Evolutionary conservation across 176 grass and related monocot genomes (phyloP), one percentile per base, ranked within the genome.

Genomic region (Carex littledalei): DNA sequence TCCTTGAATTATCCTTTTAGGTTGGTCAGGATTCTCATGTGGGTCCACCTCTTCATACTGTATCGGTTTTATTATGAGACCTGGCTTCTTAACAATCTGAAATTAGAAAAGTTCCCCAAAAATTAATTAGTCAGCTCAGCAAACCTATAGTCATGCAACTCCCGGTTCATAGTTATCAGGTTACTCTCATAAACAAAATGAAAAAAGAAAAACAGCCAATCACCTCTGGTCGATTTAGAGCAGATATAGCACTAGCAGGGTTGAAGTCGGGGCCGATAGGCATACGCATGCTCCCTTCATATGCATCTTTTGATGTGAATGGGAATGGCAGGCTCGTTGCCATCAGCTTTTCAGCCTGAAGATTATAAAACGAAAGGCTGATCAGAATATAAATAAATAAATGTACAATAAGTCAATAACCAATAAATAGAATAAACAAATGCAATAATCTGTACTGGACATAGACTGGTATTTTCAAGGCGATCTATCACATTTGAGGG

Each of bases 201-300:
- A 47, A 67, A 71, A 68, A 82, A 76, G 3, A 13, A n/a, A 58
- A 39, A 8, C 26, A 18, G 41, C 63, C 57, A 93, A 88, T 94
- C n/a, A 99, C 96, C 79, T 87, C 91, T 9, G 96, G 96, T 78
- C 93, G 87, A 89, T 86, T 99, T 41, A 99, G 90, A 80, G 96
- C 89, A 56, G 81, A 80, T 59, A 93, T 84, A 18, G 91, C 88
- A 84, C 87, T 89, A 52, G 61, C 89, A 84, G 91, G 96, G 57
- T 99, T 99, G 85, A 85, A 99, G 75, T 99, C 96, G 18, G 96
- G 96, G 76, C 93, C 96, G 75, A 99, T 95, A 74, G 93, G 96
- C 96, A 99, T 99, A 12, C 93, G 88, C 35, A 99, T 94, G 74
- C 89, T 95, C 87, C 90, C 85, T 82, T 95, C 96, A 18, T 99